phyloP scores from a whole-genome alignment of 2,329 filamentous ascomycete genomes.

The Nectriaceae sp. region DNA sequence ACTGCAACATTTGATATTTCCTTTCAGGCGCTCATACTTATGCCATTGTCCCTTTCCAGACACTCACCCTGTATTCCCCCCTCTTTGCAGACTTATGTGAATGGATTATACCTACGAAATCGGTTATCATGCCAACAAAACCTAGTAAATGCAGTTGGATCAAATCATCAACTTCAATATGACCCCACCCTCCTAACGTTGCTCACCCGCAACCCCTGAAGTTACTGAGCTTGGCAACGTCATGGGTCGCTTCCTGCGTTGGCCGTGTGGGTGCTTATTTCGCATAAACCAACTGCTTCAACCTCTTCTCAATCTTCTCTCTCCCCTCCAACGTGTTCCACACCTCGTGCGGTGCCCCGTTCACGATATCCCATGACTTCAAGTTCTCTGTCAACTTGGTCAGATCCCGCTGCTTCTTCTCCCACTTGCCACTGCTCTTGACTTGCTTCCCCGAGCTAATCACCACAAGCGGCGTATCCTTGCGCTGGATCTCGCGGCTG shows the following conservation, averaged over 20 bases:
- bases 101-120: not conserved
- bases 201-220: not conserved
- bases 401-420: constrained; percentile 80
- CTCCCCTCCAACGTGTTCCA: constrained; percentile 78
- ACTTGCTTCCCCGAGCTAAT: constrained; percentile 79
- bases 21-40: too few relatives aligned
- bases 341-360: constrained; percentile 81
- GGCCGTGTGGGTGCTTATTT: not conserved
- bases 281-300: constrained; percentile 64
- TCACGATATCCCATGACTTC: constrained; percentile 82
- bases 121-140: not conserved
- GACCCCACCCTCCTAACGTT: not conserved
- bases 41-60: too few relatives aligned
- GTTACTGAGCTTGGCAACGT: not conserved
- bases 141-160: too few relatives aligned
- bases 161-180: not conserved
- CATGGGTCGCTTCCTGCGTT: not conserved
- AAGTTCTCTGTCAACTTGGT: constrained; percentile 79
- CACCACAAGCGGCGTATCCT: constrained; percentile 74
- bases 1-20: too few relatives aligned
- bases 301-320: constrained; percentile 73
- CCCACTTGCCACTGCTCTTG: constrained; percentile 71
- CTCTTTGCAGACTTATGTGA: too few relatives aligned
- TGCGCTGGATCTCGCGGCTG: constrained; percentile 76
- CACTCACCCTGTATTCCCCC: too few relatives aligned